phyloP scores from a whole-genome alignment of 2,329 filamentous ascomycete species.

The Pseudocercospora fijiensis region DNA sequence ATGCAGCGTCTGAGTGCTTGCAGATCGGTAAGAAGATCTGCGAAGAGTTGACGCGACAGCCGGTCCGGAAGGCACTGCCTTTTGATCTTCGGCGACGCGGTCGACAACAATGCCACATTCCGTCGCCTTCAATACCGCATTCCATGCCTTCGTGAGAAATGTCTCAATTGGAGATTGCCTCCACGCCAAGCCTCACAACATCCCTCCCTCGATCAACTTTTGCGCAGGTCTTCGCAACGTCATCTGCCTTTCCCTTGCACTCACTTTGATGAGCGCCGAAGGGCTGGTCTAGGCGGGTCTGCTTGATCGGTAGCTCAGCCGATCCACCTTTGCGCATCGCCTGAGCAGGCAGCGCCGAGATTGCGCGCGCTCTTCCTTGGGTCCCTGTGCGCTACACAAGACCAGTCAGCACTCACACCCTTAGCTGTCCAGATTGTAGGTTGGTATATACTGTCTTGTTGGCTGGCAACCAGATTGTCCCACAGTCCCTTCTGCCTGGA shows the following conservation, averaged over 20 bases:
- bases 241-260: conserved; percentile 34
- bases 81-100: conserved; percentile 17
- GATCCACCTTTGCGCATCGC: conserved; percentile 31
- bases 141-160: conserved; percentile 27
- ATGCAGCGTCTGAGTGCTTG: conserved; percentile 22
- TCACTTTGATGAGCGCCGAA: conserved; percentile 30
- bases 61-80: conserved; percentile 13
- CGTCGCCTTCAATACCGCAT: conserved; percentile 27
- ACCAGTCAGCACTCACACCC: conserved; percentile 34
- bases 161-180: conserved; percentile 33
- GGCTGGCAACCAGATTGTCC: conserved; percentile 23
- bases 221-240: conserved; percentile 27
- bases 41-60: conserved; percentile 17
- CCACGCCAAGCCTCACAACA: conserved; percentile 29
- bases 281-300: conserved; percentile 24
- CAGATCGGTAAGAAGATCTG: conserved; percentile 10
- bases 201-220: conserved; percentile 29
- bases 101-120: conserved; percentile 33
- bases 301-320: conserved; percentile 30
- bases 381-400: conserved; percentile 34
- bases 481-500: conserved; percentile 18
- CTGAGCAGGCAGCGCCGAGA: conserved; percentile 34
- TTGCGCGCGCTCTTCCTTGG: conserved; percentile 33
- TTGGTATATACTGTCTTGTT: conserved; percentile 34
- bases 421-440: conserved; percentile 26